A percentile compares a stretch with the other conserved stretches of the same genome.
phyloP scores from a whole-genome alignment of 2,329 filamentous ascomycete species.

The Polytolypa hystricis region DNA sequence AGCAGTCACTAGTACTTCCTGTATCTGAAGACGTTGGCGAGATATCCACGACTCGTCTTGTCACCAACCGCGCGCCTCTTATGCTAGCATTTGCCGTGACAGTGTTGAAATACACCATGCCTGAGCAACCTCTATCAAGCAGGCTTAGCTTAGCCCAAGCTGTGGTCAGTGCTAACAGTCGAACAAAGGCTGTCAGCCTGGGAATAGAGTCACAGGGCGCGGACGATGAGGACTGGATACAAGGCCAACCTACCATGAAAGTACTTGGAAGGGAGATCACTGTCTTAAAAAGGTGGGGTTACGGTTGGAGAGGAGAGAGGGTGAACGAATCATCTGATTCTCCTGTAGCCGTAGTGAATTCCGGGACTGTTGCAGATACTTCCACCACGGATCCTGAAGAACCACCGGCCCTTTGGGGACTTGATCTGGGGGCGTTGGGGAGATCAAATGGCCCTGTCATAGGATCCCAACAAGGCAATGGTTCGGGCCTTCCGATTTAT shows the following conservation, averaged over 20 bases:
- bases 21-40: conserved; percentile 37
- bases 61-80: conserved; percentile 72
- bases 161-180: conserved; percentile 70
- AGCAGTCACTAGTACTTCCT: conserved; percentile 26
- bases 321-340: conserved; percentile 11
- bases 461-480: conserved; percentile 12
- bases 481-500: conserved; percentile 57
- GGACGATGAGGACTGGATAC: conserved; percentile 60
- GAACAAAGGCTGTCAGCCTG: conserved; percentile 62
- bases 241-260: conserved; percentile 61
- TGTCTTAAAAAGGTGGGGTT: conserved; percentile 68
- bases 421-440: conserved; percentile 46
- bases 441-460: conserved; percentile 29
- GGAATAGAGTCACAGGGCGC: conserved; percentile 58
- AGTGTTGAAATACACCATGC: conserved; percentile 68
- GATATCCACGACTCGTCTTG: conserved; percentile 47
- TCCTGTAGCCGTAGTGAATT: conserved; percentile 3
- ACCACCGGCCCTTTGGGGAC: conserved; percentile 43
- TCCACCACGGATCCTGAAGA: conserved; percentile 17
- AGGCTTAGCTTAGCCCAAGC: conserved; percentile 72
- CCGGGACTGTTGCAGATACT: background rate
- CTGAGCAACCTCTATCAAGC: conserved; percentile 74
- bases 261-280: conserved; percentile 64
- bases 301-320: conserved; percentile 46
- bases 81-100: conserved; percentile 70